Base-by-base conservation (phyloP, 805 yeast genomes). In the Lipomyces kockii region DNA sequence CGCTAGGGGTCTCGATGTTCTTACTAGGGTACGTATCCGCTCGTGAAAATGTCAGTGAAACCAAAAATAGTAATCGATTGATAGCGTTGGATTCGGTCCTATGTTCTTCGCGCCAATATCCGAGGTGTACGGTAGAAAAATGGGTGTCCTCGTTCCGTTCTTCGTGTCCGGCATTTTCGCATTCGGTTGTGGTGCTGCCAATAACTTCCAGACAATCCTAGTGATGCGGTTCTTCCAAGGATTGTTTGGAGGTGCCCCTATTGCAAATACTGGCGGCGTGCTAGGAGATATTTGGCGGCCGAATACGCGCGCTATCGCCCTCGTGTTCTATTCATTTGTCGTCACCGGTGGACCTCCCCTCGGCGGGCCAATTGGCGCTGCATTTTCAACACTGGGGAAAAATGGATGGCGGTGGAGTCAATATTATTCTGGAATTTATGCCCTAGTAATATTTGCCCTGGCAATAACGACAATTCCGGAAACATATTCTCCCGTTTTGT, bases 321-420 rank as follows among this genome's bases (percentile, higher is more conserved):
- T 82, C 65, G 85, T 76, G n/a, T 79, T 76, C 70, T 88, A 83
- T 69, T 80, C 84, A 68, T 80, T 75, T 71, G 83, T 84, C 76
- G 86, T 78, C 63, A 83, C 81, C 63, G 66, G 76, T 2, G 84
- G 84, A 0, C 81, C 83, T 3, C 61, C 77, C 0, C 49, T 81
- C 51, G 86, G 87, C 2, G 86, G 89, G 2, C 80, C 83, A 73
- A 73, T 86, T 62, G 81, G 84, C 9, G 85, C 86, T 3, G 75
- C 83, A 58, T 72, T 86, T 62, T 81, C 82, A 55, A 82, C 83
- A 20, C 79, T 79, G 58, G 77, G 79, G 52, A 72, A 73, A 32
- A 76, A 69, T 67, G 85, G 84, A 4, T 87, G 90, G 90, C 78
- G 89, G 71, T 84, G 89, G 84, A 80, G 86, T 4, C 78, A 81